Percentiles rank a stretch among this genome's conserved stretches.
phyloP scores from a whole-genome alignment of 257 asterid genomes.

The Lycium ferocissimum region DNA sequence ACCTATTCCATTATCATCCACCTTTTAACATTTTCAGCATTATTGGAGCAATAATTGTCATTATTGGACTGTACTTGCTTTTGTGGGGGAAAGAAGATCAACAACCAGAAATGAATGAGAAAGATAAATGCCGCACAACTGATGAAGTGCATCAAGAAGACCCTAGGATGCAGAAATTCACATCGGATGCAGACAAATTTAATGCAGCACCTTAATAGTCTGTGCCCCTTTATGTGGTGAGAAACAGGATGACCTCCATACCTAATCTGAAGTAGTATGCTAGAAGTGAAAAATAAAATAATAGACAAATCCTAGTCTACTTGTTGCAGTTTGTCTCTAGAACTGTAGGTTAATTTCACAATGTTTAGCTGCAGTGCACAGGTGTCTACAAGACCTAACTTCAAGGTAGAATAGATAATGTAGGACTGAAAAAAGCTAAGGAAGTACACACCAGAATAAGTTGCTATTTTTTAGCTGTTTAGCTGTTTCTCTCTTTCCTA shows the following conservation, averaged over 20 bases:
- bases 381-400: background rate
- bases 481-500: background rate
- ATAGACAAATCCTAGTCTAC: background rate
- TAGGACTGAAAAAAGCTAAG: background rate
- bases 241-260: background rate
- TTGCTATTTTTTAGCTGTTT: background rate
- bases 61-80: conserved; percentile 69
- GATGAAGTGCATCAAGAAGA: conserved; percentile 38
- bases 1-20: background rate
- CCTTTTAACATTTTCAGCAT: conserved; percentile 50
- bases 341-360: background rate
- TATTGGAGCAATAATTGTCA: conserved; percentile 62
- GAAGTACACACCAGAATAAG: background rate
- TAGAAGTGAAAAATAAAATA: background rate
- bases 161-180: conserved; percentile 31
- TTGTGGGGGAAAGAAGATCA: conserved; percentile 80
- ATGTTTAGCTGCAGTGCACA: background rate
- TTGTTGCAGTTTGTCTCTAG: background rate
- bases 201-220: conserved; percentile 44
- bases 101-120: conserved; percentile 38
- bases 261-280: background rate
- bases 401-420: background rate
- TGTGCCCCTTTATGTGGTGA: background rate
- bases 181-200: conserved; percentile 37
- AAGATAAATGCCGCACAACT: conserved; percentile 32